Evolutionary conservation across 441 rosid species (phyloP), one percentile per base, ranked within the genome.

Genomic region (Arabidopsis lyrata): DNA sequence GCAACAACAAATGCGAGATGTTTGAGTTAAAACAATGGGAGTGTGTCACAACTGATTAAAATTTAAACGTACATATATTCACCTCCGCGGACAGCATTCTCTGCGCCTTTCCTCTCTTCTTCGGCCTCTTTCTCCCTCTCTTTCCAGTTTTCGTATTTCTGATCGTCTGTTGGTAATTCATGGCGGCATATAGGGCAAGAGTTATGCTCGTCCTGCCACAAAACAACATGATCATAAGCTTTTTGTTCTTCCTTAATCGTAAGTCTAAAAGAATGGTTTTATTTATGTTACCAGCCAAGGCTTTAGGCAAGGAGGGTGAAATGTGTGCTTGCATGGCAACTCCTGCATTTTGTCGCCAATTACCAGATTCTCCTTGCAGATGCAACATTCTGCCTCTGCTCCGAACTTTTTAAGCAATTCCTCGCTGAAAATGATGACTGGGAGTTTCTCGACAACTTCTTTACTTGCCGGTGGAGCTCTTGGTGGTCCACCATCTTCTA

Each of bases 401-500:
- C 93, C 95, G 3, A 89, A 70, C 72, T 75, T 88, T 66, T 76
- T 83, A 75, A 95, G 74, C 77, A 88, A 77, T 29, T 90, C 98
- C 71, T 86, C 90, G 2, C 85, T 84, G 53, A 89, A 82, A 14
- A 75, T 73, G 65, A 90, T 78, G 10, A 92, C 83, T 0, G 99
- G 98, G 68, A 92, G 97, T 81, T 92, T 92, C n/a, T 92, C 96
- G 11, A 95, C 89, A 27, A 87, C 96, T 79, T 87, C 94, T 84
- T 90, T 92, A 78, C 98, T 92, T 12, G 98, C 98, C n/a, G 99
- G 97, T 49, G 98, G 98, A 20, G 68, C 96, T 82, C 85, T 90
- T 32, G 89, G 94, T 83, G 70, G 75, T 67, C 77, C 81, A 55
- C 78, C 85, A 35, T 81, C 79, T 29, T 77, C 81, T 45, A 77